These are phyloP conservation scores for Fusarium sp. DNA, from an alignment of 2,329 filamentous ascomycete genomes.

Conservation along the genomic window DNA sequence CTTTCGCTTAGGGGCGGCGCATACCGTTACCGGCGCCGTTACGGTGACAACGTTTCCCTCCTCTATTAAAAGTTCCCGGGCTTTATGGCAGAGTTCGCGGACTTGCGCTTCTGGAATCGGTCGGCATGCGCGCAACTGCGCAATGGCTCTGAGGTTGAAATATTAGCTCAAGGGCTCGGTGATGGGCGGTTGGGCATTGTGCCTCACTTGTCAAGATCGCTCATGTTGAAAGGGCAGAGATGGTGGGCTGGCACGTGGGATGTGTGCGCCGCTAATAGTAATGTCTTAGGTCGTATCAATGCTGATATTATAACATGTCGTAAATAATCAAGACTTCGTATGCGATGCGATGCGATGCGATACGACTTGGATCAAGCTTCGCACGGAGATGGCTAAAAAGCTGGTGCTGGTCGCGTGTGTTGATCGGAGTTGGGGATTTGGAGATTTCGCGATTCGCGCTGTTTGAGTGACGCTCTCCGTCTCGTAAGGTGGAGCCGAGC, in stretches of 20 bases:
- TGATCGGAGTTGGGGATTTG: slow-evolving; percentile 24
- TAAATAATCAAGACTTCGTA: neutral
- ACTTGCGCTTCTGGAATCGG: slow-evolving; percentile 97
- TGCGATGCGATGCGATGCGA: neutral
- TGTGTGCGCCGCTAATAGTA: slow-evolving; percentile 36
- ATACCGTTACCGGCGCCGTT: slow-evolving; percentile 90
- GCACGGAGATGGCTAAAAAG: slow-evolving; percentile 2
- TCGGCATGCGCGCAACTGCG: slow-evolving; percentile 93
- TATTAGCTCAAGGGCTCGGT: slow-evolving; percentile 22
- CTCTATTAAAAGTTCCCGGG: slow-evolving; percentile 93
- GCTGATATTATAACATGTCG: slow-evolving; percentile 44
- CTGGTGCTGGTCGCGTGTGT: slow-evolving; percentile 14
- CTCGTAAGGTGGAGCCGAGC: slow-evolving; percentile 8
- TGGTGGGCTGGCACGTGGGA: slow-evolving; percentile 33
- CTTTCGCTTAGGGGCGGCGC: slow-evolving; percentile 35
- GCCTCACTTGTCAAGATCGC: slow-evolving; percentile 88
- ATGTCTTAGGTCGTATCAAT: slow-evolving; percentile 9
- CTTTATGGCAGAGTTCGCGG: slow-evolving; percentile 96
- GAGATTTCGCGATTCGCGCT: slow-evolving; percentile 34
- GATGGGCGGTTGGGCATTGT: slow-evolving; percentile 3
- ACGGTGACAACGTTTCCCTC: slow-evolving; percentile 98
- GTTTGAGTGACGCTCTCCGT: slow-evolving; percentile 18
- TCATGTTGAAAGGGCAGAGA: slow-evolving; percentile 67
- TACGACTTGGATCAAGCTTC: neutral
- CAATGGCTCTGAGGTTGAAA: slow-evolving; percentile 77